Conservation (phyloP, 768 basidiomycete genomes). For the Daedaleopsis nitida region DNA sequence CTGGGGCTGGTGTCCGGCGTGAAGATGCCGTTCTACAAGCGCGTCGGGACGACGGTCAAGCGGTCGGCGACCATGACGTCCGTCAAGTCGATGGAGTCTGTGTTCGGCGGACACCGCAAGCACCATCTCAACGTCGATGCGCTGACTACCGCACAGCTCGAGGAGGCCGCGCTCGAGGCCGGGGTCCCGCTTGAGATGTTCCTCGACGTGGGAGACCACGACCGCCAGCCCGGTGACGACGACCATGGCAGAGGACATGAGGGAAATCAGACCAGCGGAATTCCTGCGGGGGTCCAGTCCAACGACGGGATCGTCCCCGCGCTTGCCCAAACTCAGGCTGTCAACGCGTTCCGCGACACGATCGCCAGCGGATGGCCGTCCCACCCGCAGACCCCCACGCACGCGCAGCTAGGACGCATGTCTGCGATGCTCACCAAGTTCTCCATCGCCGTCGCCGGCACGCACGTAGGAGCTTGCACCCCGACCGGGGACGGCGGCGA, state of each 20-base stretch:
- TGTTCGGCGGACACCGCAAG: constrained; percentile 33
- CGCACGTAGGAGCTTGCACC: no score
- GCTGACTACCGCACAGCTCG: constrained; percentile 54
- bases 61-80: constrained; percentile 13
- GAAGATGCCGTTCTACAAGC: constrained; percentile 3
- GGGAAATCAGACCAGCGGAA: not conserved
- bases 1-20: constrained; percentile 10
- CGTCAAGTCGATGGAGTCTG: constrained; percentile 5
- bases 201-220: constrained; percentile 21
- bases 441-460: constrained; percentile 42
- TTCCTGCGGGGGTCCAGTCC: not conserved
- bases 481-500: not conserved
- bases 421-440: constrained; percentile 54
- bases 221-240: not conserved
- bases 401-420: constrained; percentile 62
- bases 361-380: constrained; percentile 25
- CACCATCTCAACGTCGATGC: constrained; percentile 68
- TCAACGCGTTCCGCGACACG: constrained; percentile 10
- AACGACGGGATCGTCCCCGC: not conserved
- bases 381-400: constrained; percentile 43
- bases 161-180: constrained; percentile 67
- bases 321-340: constrained; percentile 5
- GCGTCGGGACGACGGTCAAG: constrained; percentile 5
- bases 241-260: no score
- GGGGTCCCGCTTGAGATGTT: constrained; percentile 59